Base-by-base conservation (phyloP, 2,329 filamentous ascomycete species). In the Cladosporium sp. region DNA sequence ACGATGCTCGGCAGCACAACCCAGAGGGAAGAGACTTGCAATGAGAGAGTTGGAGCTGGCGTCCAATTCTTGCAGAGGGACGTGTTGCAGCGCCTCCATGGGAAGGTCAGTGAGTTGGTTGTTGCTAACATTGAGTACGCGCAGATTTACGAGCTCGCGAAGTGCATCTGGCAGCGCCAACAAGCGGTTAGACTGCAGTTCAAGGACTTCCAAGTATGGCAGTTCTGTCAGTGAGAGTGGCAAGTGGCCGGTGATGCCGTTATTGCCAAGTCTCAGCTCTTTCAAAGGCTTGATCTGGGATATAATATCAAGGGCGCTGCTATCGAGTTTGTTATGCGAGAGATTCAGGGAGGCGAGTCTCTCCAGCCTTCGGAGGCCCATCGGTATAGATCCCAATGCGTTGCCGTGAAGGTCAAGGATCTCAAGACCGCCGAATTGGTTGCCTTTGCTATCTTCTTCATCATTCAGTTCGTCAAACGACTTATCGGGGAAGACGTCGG, bases 351-450 rank as follows among this genome's bases (percentile, higher is more conserved):
- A 85, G 1, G 88, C 91, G 49, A 99, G 76, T 54, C 85, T 74
- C 43, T 83, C 77, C 32, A 97, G 75, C 45, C 84, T 78, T 56
- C 88, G 78, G 51, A 97, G 65, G 0, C 93, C 92, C 56, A 85
- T 66, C 0, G 93, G 93, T 38, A 96, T 68, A 22, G 80, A 73
- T 44, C 78, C 77, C 15, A 99, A 74, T 39, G 82, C 70, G 63
- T 99, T 99, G 17, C 89, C 88, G 65, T 96, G 93, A 52, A 97
- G 66, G 64, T 97, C 91, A 7, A 96, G 70, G 4, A 80, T 80
- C 64, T 96, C 89, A 1, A 96, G 68, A 0, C 85, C 88, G 2
- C 83, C 86, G 70, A 97, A 96, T 56, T 93, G 86, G 58, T 85
- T 85, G 1, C 83, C 86, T 52, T 77, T 76, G 3, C 77, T 75